Evolutionary conservation across 225 moss, liverwort and hornwort genomes (phyloP).

Genomic region (Neckera pumila): DNA sequence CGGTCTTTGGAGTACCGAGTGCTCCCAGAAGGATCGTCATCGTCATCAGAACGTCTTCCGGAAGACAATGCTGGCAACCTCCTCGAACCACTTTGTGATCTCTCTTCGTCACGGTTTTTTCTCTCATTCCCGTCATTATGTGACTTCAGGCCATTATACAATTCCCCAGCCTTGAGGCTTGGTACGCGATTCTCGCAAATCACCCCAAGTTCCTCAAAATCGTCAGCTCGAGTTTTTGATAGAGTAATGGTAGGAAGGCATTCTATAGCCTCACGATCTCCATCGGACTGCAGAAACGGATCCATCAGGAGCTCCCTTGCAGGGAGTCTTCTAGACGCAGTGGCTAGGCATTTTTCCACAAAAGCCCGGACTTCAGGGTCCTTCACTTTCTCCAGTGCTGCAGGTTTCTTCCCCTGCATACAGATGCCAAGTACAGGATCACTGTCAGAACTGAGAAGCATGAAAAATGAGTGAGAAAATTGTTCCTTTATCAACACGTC

Average conservation of each 20-base stretch:
- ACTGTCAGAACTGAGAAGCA: neutral
- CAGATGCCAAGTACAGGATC: neutral
- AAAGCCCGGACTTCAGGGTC: conserved; percentile 80
- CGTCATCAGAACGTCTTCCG: conserved; percentile 46
- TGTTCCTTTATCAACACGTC: neutral
- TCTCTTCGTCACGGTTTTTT: conserved; percentile 36
- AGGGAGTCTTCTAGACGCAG: conserved; percentile 75
- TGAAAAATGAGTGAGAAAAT: neutral
- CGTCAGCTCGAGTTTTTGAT: conserved; percentile 43
- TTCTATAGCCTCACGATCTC: conserved; percentile 64
- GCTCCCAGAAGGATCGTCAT: conserved; percentile 55
- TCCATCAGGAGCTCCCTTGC: conserved; percentile 86
- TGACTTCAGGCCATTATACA: conserved; percentile 13
- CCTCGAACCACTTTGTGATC: conserved; percentile 38
- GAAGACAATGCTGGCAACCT: conserved; percentile 34
- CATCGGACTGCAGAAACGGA: conserved; percentile 76
- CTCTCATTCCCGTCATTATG: conserved; percentile 22
- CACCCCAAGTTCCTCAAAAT: conserved; percentile 65
- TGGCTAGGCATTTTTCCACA: conserved; percentile 79
- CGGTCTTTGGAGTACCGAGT: conserved; percentile 60
- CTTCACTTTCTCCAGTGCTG: conserved; percentile 77
- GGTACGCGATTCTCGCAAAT: conserved; percentile 37
- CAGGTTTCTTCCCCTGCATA: conserved; percentile 84
- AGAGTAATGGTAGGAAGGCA: conserved; percentile 42
- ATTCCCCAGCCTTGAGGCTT: conserved; percentile 22